Evolutionary conservation across 2,329 filamentous ascomycete species (phyloP), one percentile per base, ranked within the genome.

Genomic region (Ilyonectria sp.): DNA sequence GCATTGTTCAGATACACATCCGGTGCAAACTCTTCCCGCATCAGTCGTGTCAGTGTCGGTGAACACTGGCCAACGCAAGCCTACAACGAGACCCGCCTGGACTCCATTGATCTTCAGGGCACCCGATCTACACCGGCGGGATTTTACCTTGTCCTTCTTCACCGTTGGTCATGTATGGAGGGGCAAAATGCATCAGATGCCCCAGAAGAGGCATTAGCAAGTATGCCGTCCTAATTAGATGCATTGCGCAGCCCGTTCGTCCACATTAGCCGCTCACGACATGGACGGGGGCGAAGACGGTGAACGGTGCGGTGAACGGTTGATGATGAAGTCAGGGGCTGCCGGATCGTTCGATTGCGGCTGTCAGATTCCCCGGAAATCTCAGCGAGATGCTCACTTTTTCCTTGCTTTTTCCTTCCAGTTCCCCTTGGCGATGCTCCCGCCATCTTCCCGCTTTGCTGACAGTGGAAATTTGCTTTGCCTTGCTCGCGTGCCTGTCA

Each of bases 311-410:
- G 26, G 26, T 29, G 7, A 33, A 44, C 37, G 55, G 31, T 26
- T 46, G 35, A 60, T 61, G 56, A 57, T 57, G 58, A 57, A 37
- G 40, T 50, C 52, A 61, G 58, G 58, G 50, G 50, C 46, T 46
- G 33, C 37, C 56, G 49, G n/a, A 33, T 60, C 33, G 55, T 57
- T 43, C 46, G 43, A 62, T 60, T 53, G 52, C 54, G 69, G 49
- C 60, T 73, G 64, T 67, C 68, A 68, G 58, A 62, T 67, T 68
- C 59, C 29, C 35, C 44, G 44, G 21, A 50, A 43, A 58, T 37
- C 47, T 55, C 43, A 40, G 44, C 40, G 31, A 58, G 49, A 67
- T 58, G 37, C 53, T 69, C 56, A 59, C 50, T 55, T 56, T 59
- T 67, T 60, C 35, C 66, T 74, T 43, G 43, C 47, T 65, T 65